phyloP scores from a whole-genome alignment of 495 filamentous ascomycete genomes.

The Penicillium silybi region DNA sequence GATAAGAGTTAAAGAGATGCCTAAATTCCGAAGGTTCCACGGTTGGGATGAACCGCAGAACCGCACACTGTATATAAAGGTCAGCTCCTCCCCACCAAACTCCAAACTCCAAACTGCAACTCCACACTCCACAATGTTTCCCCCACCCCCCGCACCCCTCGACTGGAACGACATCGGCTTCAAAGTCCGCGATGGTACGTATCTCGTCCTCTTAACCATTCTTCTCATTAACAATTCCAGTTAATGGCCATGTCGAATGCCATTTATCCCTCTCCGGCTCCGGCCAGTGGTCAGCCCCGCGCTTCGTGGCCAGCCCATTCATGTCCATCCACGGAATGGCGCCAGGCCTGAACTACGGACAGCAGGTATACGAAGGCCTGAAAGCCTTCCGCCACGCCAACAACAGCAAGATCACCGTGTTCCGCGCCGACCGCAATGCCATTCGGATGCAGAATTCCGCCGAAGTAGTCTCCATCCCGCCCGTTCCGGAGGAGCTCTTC shows the following conservation, averaged over 20 bases:
- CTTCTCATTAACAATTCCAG: constrained; percentile 9
- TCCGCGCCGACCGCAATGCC: constrained; percentile 79
- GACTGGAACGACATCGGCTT: constrained; percentile 94
- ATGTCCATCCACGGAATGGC: constrained; percentile 86
- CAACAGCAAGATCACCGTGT: constrained; percentile 61
- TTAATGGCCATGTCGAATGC: constrained; percentile 35
- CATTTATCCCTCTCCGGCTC: constrained; percentile 34
- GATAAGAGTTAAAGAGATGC: too few species aligned
- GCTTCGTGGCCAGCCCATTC: constrained; percentile 72
- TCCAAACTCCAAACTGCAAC: not conserved
- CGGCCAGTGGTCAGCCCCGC: constrained; percentile 63
- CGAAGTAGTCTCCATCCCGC: constrained; percentile 72
- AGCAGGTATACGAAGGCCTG: constrained; percentile 90
- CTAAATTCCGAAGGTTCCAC: not conserved
- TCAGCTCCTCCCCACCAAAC: not conserved
- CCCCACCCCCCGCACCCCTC: constrained; percentile 68
- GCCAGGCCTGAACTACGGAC: constrained; percentile 86
- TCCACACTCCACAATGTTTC: constrained; percentile 40
- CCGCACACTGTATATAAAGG: too few species aligned
- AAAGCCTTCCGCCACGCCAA: constrained; percentile 78
- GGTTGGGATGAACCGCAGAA: not conserved
- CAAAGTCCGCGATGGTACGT: constrained; percentile 76
- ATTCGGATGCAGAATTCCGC: constrained; percentile 74
- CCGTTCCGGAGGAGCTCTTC: constrained; percentile 69
- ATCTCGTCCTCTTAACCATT: not conserved